Base-by-base conservation (phyloP, 2,329 filamentous ascomycete species). In the Nothopassalora personata region DNA sequence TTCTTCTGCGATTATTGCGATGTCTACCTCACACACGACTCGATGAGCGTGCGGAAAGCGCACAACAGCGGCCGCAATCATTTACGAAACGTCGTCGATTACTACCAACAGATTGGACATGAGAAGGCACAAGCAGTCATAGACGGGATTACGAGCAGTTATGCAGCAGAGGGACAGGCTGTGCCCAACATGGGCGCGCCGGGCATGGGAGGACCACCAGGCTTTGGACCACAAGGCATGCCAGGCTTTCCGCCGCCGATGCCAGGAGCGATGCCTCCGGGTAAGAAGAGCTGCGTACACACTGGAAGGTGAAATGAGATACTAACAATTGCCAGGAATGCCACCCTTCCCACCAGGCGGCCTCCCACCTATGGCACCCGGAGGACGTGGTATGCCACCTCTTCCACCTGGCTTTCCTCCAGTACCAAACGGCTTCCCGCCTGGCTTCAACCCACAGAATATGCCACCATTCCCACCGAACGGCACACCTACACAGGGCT, bases 1-100 rank as follows among this genome's bases (percentile, higher is more conserved):
- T 72, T 71, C 68, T 72, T 72, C 65, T 72, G 92, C 83, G 94
- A 99, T 77, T 99, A 99, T 79, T 99, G 94, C 84, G 94, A 99
- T 88, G 94, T 99, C 76, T 99, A 99, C 83, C 89, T 99, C 70
- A 99, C 94, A 67, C 94, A 99, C 83, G 94, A 99, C 83, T 96
- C 91, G 49, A 97, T 97, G 93, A 96, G 91, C 78, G 94, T 99
- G 77, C 92, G 94, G 70, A 97, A 97, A 80, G 94, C 94, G 53
- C 94, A 99, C 78, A 99, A 99, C 81, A 89, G 86, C 74, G 94
- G 94, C 63, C 86, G 93, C 70, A 99, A 99, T 79, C 94, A 99
- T 74, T 80, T 99, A 64, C 90, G 94, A 72, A 99, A 99, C 76
- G 94, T 99, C 31, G 88, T 97, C 69, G 92, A 97, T 74, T 99